Evolutionary conservation across 2,329 filamentous ascomycete species (phyloP), one percentile per base, ranked within the genome.

Genomic region (Aspergillus candidus): DNA sequence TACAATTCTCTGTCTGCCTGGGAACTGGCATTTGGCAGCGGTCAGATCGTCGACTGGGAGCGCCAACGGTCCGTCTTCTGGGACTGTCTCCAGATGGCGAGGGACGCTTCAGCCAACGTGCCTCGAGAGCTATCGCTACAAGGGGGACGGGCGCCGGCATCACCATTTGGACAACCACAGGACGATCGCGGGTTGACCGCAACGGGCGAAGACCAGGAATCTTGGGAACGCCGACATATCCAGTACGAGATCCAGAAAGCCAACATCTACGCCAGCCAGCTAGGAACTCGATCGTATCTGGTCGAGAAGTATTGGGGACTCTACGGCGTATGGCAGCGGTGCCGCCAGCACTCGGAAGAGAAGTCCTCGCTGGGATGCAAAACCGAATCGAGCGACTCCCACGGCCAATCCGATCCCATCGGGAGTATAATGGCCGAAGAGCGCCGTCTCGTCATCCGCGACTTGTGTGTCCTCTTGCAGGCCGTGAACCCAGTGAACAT

Each of bases 201-300:
- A 73, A 77, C 2, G 72, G 15, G 77, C 1, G 52, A 57, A 32
- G 58, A 59, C 12, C 50, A 54, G 10, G 51, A 53, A 8, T 32
- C 53, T 12, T 54, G 50, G 14, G 55, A 61, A 39, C 58, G 58
- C 22, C 63, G 62, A 10, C 52, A 57, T 4, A 69, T 89, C 4
- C 87, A 93, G 60, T 88, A 83, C 53, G 89, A 94, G 66, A 93
- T 95, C 27, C 88, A 94, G 62, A 94, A 94, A 62, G 86, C 88
- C 6, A 94, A 94, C 62, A 86, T 95, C 32, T 88, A 91, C 59
- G 81, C 83, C 2, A 91, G 84, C 5, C 84, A 89, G 57, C 72
- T 95, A 8, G 82, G 83, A 2, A 94, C 88, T 0, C 78, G 89
- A 17, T 91, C 86, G 0, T 90, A 88, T 61, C 81, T 91, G 44